These are phyloP conservation scores for Dalbergia oliveri DNA, from an alignment of 306 rosid genomes.

Conservation along the genomic window DNA sequence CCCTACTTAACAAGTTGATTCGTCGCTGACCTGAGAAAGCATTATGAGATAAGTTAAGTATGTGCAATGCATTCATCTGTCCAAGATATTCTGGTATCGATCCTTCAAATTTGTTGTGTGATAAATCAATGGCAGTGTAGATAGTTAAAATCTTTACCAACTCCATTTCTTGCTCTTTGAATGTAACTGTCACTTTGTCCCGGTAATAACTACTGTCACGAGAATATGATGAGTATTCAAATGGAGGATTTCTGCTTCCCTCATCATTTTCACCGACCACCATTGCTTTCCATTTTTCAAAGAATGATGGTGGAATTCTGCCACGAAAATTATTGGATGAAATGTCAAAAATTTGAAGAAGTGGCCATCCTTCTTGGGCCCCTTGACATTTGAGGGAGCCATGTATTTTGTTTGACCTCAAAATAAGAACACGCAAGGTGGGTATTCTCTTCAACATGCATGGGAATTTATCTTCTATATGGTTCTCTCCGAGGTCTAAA, in stretches of 20 bases:
- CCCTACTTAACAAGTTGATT: too few species aligned
- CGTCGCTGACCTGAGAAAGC: too few species aligned
- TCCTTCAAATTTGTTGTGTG: too few species aligned
- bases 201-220: slow-evolving; percentile 30
- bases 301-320: background rate
- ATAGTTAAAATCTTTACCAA: slow-evolving; percentile 14
- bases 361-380: too few species aligned
- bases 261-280: background rate
- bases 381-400: background rate
- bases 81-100: too few species aligned
- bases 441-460: slow-evolving; percentile 7
- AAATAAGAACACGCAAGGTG: background rate
- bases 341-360: too few species aligned
- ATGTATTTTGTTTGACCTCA: background rate
- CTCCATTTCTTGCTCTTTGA: background rate
- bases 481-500: slow-evolving; percentile 22
- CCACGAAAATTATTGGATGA: slow-evolving; percentile 43
- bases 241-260: too few species aligned
- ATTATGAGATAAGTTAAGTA: too few species aligned
- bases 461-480: slow-evolving; percentile 4
- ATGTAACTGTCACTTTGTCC: background rate
- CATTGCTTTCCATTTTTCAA: background rate
- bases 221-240: too few species aligned
- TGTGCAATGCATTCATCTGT: too few species aligned
- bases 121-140: too few species aligned